These are phyloP conservation scores for Monosiga brevicollis DNA, from an alignment of 78 protist species.

Conservation along the genomic window DNA sequence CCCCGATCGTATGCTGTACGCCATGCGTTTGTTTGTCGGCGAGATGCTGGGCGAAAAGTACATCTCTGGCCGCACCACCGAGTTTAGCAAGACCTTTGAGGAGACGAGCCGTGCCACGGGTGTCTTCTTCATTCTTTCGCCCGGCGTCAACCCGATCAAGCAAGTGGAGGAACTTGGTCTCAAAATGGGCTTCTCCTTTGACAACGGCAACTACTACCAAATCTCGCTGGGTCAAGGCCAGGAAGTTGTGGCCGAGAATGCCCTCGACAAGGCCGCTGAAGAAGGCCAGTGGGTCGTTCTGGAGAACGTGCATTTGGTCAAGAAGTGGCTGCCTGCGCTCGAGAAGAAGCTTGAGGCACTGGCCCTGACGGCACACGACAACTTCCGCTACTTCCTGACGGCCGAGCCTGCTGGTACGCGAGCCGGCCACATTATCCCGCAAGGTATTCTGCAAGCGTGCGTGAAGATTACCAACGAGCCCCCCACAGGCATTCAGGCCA, in stretches of 20 bases:
- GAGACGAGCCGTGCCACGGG: constrained; percentile 47
- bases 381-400: constrained; percentile 67
- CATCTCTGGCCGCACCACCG: constrained; percentile 15
- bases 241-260: constrained; percentile 59
- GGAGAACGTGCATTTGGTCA: constrained; percentile 71
- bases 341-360: constrained; percentile 61
- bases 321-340: constrained; percentile 52
- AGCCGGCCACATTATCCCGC: constrained; percentile 42
- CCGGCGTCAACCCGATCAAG: constrained; percentile 80
- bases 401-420: constrained; percentile 44
- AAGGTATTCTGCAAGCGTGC: constrained; percentile 51
- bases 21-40: constrained; percentile 43
- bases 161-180: constrained; percentile 29
- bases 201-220: constrained; percentile 21
- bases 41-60: constrained; percentile 36
- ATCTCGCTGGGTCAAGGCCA: constrained; percentile 89
- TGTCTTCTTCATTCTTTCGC: constrained; percentile 74
- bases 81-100: constrained; percentile 23
- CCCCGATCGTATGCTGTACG: constrained; percentile 71
- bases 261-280: constrained; percentile 4
- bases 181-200: constrained; percentile 26
- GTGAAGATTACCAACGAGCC: constrained; percentile 90
- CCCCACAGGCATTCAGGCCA: constrained; percentile 63
- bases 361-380: constrained; percentile 18
- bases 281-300: constrained; percentile 76